Conservation (phyloP, 164 flowering plant species). For the Tetracentron sinense region DNA sequence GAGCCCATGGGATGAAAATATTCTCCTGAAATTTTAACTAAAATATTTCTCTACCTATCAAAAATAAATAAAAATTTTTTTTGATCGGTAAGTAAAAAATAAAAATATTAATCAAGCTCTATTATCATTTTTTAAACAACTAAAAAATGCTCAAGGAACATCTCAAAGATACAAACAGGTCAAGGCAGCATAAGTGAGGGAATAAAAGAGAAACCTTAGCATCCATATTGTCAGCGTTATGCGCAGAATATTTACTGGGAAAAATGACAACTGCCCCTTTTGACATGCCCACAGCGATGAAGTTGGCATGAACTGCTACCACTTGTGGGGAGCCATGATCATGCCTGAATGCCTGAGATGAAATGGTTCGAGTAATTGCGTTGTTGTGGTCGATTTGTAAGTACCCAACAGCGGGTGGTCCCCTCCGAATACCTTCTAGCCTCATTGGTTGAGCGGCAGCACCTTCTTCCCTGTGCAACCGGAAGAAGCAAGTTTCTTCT, state of each 20-base stretch:
- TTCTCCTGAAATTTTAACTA: no score
- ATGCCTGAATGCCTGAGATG: constrained; percentile 68
- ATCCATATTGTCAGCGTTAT: no score
- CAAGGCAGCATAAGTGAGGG: not conserved
- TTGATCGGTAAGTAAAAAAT: no score
- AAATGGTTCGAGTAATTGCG: no score
- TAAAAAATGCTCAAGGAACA: not conserved
- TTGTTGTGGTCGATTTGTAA: constrained; percentile 57
- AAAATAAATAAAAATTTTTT: no score
- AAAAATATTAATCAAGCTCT: no score
- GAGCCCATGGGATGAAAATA: not conserved
- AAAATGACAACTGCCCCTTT: constrained; percentile 64
- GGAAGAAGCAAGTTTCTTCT: constrained; percentile 79
- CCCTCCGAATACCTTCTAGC: constrained; percentile 84
- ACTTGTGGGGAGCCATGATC: no score
- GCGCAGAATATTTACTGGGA: constrained; percentile 75
- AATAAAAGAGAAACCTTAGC: constrained; percentile 49
- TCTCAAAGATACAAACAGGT: not conserved
- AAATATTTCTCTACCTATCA: no score
- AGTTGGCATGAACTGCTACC: no score
- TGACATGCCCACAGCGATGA: constrained; percentile 89
- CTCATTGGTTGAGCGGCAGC: constrained; percentile 99
- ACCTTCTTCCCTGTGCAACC: constrained; percentile 91
- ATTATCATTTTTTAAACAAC: no score
- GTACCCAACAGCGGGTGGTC: no score